Percentiles rank a stretch among this genome's conserved stretches.
Conservation (phyloP, 495 filamentous ascomycete genomes). For the Paragyromitra xinjiangensis region DNA sequence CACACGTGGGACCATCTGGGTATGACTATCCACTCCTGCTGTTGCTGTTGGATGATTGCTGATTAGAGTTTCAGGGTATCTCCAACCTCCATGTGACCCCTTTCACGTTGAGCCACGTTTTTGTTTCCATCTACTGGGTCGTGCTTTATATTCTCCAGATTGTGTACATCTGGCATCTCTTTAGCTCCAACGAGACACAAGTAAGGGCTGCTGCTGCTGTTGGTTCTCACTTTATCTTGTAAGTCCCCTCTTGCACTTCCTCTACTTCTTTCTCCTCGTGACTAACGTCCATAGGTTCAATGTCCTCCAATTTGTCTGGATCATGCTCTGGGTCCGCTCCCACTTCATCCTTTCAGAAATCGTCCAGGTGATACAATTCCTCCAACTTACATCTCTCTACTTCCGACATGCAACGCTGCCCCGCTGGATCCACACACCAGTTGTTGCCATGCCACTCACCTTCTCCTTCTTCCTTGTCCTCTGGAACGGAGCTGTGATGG, state of each 20-base stretch:
- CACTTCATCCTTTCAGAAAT: constrained; percentile 77
- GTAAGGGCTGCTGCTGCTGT: constrained; percentile 77
- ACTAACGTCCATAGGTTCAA: constrained; percentile 62
- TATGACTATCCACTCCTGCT: constrained; percentile 3
- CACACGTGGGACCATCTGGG: constrained; percentile 59
- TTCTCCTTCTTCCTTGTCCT: constrained; percentile 85
- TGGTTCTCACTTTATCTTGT: constrained; percentile 82
- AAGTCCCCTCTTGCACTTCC: constrained; percentile 46
- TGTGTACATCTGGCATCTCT: constrained; percentile 78
- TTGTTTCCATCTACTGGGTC: constrained; percentile 82
- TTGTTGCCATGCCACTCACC: constrained; percentile 78
- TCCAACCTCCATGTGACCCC: constrained; percentile 71
- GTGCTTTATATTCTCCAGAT: constrained; percentile 77
- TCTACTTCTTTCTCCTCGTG: background rate
- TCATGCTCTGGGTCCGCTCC: constrained; percentile 80
- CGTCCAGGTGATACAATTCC: constrained; percentile 78
- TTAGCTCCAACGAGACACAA: constrained; percentile 64
- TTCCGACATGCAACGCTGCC: constrained; percentile 76
- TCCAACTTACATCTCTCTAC: constrained; percentile 79
- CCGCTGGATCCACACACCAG: constrained; percentile 73
- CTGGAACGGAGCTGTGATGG: constrained; percentile 85
- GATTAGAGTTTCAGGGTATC: constrained; percentile 70
- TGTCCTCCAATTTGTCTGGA: constrained; percentile 77
- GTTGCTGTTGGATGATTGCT: constrained; percentile 2
- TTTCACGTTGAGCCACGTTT: constrained; percentile 75